Evolutionary conservation across 1,139 yeast genomes (phyloP).

Genomic region (Debaryomyces sp.): DNA sequence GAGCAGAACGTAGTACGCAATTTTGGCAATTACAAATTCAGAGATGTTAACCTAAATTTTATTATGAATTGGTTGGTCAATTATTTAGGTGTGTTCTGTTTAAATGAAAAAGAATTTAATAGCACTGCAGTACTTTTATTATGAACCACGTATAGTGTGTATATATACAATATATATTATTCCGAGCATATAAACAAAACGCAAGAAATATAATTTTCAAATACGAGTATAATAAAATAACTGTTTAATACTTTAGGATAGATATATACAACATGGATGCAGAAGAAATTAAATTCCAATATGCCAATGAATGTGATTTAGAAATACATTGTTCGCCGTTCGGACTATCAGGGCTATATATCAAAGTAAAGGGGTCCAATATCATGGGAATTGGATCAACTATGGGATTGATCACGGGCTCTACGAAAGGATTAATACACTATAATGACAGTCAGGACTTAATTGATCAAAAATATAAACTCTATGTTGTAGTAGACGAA

Average conservation of each 20-base stretch:
- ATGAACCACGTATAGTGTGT: not conserved
- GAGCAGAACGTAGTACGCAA: conserved; percentile 29
- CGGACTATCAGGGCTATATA: conserved; percentile 57
- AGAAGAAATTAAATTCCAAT: conserved; percentile 40
- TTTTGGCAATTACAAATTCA: conserved; percentile 20
- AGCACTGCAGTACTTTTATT: not conserved
- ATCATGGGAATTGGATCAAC: conserved; percentile 61
- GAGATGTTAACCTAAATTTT: conserved; percentile 21
- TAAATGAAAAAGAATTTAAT: conserved; percentile 18
- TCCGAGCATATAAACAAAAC: not conserved
- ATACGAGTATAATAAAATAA: not conserved
- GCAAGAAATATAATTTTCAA: not conserved
- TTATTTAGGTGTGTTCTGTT: conserved; percentile 28
- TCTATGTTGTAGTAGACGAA: conserved; percentile 55
- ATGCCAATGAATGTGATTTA: conserved; percentile 55
- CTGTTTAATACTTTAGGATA: not conserved
- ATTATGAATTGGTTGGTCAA: conserved; percentile 33
- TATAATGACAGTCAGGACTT: conserved; percentile 54
- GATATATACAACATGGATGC: conserved; percentile 2
- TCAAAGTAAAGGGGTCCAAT: conserved; percentile 52
- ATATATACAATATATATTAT: not conserved
- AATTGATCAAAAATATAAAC: conserved; percentile 50
- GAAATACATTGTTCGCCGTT: conserved; percentile 63
- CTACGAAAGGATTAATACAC: conserved; percentile 52
- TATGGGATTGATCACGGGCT: conserved; percentile 59